phyloP scores from a whole-genome alignment of 345 rosid genomes.

The Psidium friedrichsthalianum region DNA sequence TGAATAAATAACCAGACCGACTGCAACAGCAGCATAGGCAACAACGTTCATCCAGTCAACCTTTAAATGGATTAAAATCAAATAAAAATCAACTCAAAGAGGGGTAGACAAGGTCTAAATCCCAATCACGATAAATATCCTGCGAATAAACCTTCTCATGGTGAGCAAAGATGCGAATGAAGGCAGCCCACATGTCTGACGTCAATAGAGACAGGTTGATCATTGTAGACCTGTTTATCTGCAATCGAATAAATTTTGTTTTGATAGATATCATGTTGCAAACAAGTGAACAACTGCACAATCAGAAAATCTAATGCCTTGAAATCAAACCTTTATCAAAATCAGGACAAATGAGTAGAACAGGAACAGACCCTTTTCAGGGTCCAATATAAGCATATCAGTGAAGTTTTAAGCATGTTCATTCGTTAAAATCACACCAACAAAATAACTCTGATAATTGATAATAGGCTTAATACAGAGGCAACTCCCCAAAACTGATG shows the following conservation, averaged over 20 bases:
- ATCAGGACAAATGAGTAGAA: conserved; percentile 74
- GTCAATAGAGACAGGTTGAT: conserved; percentile 82
- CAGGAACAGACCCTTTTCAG: conserved; percentile 12
- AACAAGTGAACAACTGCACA: not conserved
- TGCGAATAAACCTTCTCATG: conserved; percentile 55
- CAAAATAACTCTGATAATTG: not conserved
- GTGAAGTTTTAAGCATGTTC: not conserved
- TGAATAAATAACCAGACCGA: conserved; percentile 68
- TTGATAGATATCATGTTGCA: not conserved
- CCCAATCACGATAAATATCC: not conserved
- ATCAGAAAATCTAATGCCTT: not conserved
- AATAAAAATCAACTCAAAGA: not conserved
- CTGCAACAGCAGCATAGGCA: conserved; percentile 64
- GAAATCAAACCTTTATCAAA: conserved; percentile 60
- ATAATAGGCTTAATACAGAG: not conserved
- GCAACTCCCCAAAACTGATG: not conserved
- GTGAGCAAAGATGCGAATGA: conserved; percentile 77
- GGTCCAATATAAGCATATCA: not conserved
- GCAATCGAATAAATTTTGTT: not conserved
- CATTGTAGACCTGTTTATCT: conserved; percentile 85
- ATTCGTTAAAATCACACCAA: not conserved
- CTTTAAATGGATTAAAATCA: conserved; percentile 9
- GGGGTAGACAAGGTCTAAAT: not conserved
- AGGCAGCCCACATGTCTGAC: conserved; percentile 90
- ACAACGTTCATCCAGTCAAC: conserved; percentile 85